Conservation (phyloP, 2,329 filamentous ascomycete genomes). For the Grosmannia huntii region DNA sequence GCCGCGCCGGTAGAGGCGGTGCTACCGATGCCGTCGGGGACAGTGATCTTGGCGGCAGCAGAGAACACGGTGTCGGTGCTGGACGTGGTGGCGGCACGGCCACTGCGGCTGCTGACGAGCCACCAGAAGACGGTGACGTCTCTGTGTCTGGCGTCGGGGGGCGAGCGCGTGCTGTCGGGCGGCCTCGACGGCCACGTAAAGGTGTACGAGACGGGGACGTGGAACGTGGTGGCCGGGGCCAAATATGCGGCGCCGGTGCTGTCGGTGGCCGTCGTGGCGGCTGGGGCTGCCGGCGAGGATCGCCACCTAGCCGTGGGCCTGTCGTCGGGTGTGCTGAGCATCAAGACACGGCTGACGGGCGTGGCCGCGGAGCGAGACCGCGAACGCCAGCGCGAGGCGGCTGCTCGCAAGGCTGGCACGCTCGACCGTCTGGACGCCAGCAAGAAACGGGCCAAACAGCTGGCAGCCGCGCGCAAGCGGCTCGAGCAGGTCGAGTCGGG, state of each 20-base stretch:
- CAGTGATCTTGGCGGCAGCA: slow-evolving; percentile 71
- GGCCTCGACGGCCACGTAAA: slow-evolving; percentile 94
- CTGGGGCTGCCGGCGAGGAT: slow-evolving; percentile 60
- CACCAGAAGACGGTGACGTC: slow-evolving; percentile 97
- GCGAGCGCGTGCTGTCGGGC: slow-evolving; percentile 71
- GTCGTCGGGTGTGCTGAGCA: slow-evolving; percentile 69
- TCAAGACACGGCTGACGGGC: slow-evolving; percentile 14
- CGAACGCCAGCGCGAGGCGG: slow-evolving; percentile 40
- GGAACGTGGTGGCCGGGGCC: slow-evolving; percentile 90
- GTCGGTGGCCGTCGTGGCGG: slow-evolving; percentile 62
- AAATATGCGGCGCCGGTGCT: slow-evolving; percentile 92
- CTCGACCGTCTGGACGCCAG: slow-evolving; percentile 66
- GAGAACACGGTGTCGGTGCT: slow-evolving; percentile 83
- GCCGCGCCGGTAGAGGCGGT: slow-evolving; percentile 78
- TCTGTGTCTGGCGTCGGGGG: slow-evolving; percentile 68
- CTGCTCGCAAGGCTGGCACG: slow-evolving; percentile 63
- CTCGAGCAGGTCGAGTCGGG: slow-evolving; percentile 63
- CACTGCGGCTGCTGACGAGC: slow-evolving; percentile 75
- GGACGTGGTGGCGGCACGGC: slow-evolving; percentile 82
- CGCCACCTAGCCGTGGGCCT: slow-evolving; percentile 92
- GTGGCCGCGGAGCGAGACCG: slow-evolving; percentile 8
- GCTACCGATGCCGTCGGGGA: slow-evolving; percentile 76
- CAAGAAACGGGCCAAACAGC: slow-evolving; percentile 55
- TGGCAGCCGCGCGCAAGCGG: slow-evolving; percentile 29
- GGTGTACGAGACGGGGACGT: slow-evolving; percentile 83